A percentile compares a stretch with the other conserved stretches of the same genome.
These are phyloP conservation scores for Magnaporthiopsis incrustans DNA, from an alignment of 2,329 filamentous ascomycete species.

Conservation along the genomic window DNA sequence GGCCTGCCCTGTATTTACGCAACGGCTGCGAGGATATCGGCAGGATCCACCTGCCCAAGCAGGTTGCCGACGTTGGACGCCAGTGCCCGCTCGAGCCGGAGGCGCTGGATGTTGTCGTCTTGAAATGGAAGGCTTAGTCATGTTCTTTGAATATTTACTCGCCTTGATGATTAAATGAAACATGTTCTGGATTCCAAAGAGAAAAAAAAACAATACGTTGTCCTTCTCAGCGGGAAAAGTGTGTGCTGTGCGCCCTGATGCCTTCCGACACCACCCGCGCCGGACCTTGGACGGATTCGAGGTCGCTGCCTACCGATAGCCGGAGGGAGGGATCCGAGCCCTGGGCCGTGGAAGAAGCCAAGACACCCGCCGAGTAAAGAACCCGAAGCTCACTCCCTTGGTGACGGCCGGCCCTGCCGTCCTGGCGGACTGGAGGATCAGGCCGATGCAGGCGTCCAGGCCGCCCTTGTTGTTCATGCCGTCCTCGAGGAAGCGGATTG, in stretches of 20 bases:
- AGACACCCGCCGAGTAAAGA: slow-evolving; percentile 1
- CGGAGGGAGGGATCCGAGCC: slow-evolving; percentile 5
- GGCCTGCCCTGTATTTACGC: slow-evolving; percentile 1
- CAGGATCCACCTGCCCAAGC: slow-evolving; percentile 1
- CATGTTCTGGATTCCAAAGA: no score
- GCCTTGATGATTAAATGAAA: no score
- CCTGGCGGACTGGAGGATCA: slow-evolving; percentile 1
- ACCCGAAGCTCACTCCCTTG: slow-evolving; percentile 6
- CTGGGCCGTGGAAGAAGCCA: not conserved
- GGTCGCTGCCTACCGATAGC: slow-evolving; percentile 5
- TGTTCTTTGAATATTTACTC: no score
- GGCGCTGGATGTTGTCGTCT: no score
- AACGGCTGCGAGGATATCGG: slow-evolving; percentile 2
- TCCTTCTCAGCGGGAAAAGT: no score
- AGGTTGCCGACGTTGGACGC: not conserved
- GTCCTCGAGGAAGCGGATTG: not conserved
- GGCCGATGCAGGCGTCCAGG: slow-evolving; percentile 4
- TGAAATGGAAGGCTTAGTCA: no score
- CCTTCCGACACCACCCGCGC: no score
- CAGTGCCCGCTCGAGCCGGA: no score
- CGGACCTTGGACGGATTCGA: no score
- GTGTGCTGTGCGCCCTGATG: no score
- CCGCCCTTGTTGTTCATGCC: slow-evolving; percentile 4
- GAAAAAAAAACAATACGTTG: no score
- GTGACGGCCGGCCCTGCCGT: slow-evolving; percentile 2